Base-by-base conservation (phyloP, 2,329 filamentous ascomycete species). In the Paracoccidioides lutzii region DNA sequence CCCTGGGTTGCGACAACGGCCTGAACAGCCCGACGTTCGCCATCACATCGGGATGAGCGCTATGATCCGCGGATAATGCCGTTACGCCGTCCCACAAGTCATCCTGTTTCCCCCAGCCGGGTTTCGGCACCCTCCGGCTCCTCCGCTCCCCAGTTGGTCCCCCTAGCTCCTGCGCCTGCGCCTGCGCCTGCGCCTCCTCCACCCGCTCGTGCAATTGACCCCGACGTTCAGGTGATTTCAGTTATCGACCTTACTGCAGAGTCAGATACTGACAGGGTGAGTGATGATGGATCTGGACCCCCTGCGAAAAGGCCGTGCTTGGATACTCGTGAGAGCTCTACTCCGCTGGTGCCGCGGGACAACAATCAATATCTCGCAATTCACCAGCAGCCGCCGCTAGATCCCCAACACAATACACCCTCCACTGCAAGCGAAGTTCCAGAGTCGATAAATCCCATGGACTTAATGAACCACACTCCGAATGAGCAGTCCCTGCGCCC, bases 1-100 rank as follows among this genome's bases (percentile, higher is more conserved):
- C 44, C 35, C 8, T 50, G 44, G 28, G 30, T 33, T 22, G 38
- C 38, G n/a, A 40, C 30, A 44, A 54, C 52, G 46, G 41, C 33
- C 22, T 58, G 50, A 56, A 38, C 28, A 64, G 58, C 62, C 59
- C 54, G 58, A 60, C 59, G 60, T 54, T 54, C 55, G 49, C 56
- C 22, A 22, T 22, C 22, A 22, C 58, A 59, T 59, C 59, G 58
- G 61, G 54, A 63, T 62, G 67, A 66, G 56, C 59, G 68, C 62
- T 64, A 72, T 73, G 67, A 66, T 55, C 63, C 64, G 65, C 66
- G 66, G 63, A 73, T 73, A 70, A 72, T 70, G 60, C 67, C 69
- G 57, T 66, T 67, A 63, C 70, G 59, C 71, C 69, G 58, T 66
- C 38, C 56, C 50, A 42, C 53, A 40, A 33, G n/a, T 41, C 22